Percentiles rank a stretch among this genome's conserved stretches.
phyloP scores from a whole-genome alignment of 2,329 filamentous ascomycete species.

The Botryotinia narcissicola region DNA sequence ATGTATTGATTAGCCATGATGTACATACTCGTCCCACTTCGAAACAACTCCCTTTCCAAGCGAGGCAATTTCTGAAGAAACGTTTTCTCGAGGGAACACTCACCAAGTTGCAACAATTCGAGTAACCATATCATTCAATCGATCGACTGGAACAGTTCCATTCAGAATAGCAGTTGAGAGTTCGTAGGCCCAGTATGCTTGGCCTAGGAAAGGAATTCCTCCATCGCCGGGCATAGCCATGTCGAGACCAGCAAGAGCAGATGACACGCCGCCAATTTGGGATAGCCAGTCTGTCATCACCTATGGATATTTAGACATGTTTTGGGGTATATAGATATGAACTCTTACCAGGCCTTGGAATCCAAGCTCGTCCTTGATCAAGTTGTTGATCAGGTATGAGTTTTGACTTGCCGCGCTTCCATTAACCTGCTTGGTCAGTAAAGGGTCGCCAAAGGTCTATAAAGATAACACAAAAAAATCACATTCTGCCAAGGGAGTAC shows the following conservation, averaged over 20 bases:
- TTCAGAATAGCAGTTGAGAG: slow-evolving; percentile 55
- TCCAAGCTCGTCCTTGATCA: slow-evolving; percentile 71
- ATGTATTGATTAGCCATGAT: background rate
- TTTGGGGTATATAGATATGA: background rate
- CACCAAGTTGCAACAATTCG: slow-evolving; percentile 56
- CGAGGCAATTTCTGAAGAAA: background rate
- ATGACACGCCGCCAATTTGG: slow-evolving; percentile 58
- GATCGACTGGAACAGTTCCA: slow-evolving; percentile 53
- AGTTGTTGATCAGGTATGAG: slow-evolving; percentile 63
- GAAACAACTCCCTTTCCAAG: background rate
- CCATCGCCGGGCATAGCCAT: slow-evolving; percentile 69
- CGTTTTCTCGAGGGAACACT: background rate
- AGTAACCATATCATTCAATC: slow-evolving; percentile 57
- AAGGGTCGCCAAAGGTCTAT: background rate
- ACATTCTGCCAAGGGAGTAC: background rate
- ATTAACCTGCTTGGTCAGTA: slow-evolving; percentile 44
- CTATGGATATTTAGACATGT: slow-evolving; percentile 37
- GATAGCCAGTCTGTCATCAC: slow-evolving; percentile 70
- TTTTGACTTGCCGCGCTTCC: slow-evolving; percentile 67
- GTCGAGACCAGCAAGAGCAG: slow-evolving; percentile 61
- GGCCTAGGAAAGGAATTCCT: slow-evolving; percentile 50
- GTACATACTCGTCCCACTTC: background rate
- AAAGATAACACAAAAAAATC: background rate
- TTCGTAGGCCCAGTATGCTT: slow-evolving; percentile 54
- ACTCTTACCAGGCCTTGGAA: slow-evolving; percentile 56